Percentiles rank a stretch among this genome's conserved stretches.
Evolutionary conservation across 108 stramenopile genomes (phyloP).

Genomic region (Seminavis robusta): DNA sequence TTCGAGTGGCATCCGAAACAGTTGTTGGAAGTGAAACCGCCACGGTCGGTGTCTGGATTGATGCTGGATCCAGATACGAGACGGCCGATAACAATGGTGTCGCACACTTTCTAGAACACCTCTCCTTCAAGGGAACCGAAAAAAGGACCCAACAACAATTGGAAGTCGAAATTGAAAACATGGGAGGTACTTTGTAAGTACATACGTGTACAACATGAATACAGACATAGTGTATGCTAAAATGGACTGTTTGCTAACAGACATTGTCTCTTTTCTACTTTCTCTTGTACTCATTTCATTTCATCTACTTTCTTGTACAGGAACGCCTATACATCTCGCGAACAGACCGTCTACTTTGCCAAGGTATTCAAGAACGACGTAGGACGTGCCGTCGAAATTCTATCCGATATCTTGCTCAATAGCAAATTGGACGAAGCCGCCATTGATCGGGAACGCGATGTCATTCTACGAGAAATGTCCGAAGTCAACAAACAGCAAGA

Average conservation of each 20-base stretch:
- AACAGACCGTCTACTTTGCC: constrained; percentile 99
- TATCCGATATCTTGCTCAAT: constrained; percentile 93
- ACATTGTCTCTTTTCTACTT: too few species aligned
- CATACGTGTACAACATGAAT: too few species aligned
- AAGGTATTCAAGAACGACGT: constrained; percentile 98
- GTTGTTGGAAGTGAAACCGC: constrained; percentile 75
- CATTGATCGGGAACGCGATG: constrained; percentile 94
- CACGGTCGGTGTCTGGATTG: constrained; percentile 89
- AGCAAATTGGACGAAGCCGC: constrained; percentile 84
- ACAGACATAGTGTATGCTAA: too few species aligned
- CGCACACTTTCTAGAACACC: constrained; percentile 99
- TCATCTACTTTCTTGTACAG: too few species aligned
- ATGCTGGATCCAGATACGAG: constrained; percentile 94
- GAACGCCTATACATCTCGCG: constrained; percentile 97
- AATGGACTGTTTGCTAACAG: too few species aligned
- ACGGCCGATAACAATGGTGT: constrained; percentile 96
- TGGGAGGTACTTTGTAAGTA: constrained; percentile 95
- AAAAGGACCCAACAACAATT: constrained; percentile 89
- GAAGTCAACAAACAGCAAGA: constrained; percentile 99
- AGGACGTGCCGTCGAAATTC: constrained; percentile 91
- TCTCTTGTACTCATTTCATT: too few species aligned
- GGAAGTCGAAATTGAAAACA: constrained; percentile 99
- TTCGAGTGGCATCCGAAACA: constrained; percentile 91
- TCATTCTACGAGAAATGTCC: constrained; percentile 98
- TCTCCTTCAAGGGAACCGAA: constrained; percentile 98